Base-by-base conservation (phyloP, 306 rosid species). In the Gastrolobium bilobum region DNA sequence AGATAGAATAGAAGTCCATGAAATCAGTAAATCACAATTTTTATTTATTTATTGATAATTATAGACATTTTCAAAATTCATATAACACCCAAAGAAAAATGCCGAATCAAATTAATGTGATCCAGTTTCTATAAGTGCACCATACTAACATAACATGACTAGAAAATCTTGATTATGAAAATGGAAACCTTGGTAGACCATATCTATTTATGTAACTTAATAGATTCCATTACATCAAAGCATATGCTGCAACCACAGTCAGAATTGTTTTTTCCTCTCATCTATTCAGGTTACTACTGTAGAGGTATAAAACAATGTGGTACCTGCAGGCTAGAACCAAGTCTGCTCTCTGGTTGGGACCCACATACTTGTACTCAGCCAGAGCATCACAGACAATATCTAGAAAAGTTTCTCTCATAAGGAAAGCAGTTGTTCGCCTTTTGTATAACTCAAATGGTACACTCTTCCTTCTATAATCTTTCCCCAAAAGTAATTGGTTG, bases 261-360 rank as follows among this genome's bases (percentile, higher is more conserved):
- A 39, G 13, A 71, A 44, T 44, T 8, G 39, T 26, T n/a, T 56
- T 65, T 29, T 11, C 10, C 20, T 3, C 10, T 33, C 39, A 14
- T 37, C 37, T n/a, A 20, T 43, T 57, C 75, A 62, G 51, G 43
- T 68, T 31, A 84, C 1, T 42, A 58, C 47, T 29, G 58, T 4
- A 48, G 79, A 68, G n/a, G 79, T 74, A 42, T 42, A 47, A 81
- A 83, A 75, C 38, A 64, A 31, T 10, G 52, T 4, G 34, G 8
- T 85, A 92, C 99, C 98, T 92, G 98, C 97, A 92, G 57, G 99
- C 97, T 81, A 95, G 72, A 56, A 83, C 60, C 79, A 95, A 79
- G 86, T 95, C 99, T 10, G 83, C 87, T 83, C 98, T 91, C 83
- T 95, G 97, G 83, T 91, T 92, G 75, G 97, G 97, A 79, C 99